Evolutionary conservation across 2,329 filamentous ascomycete species (phyloP), one percentile per base, ranked within the genome.

Genomic region (Penicillium oxalicum): DNA sequence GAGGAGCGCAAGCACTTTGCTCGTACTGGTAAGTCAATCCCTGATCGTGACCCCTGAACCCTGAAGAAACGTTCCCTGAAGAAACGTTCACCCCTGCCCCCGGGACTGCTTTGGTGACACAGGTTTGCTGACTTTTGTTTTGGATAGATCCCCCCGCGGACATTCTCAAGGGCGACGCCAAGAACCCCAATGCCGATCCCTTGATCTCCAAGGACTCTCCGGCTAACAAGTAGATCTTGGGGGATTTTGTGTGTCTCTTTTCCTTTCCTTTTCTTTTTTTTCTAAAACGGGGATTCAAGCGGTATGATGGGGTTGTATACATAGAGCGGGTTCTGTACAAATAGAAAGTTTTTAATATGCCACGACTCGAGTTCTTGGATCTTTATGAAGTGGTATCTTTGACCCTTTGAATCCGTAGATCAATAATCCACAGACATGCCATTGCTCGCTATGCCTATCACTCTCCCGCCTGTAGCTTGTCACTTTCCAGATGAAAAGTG

Each of bases 141-240:
- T 6, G 35, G 2, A 13, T 29, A 61, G 59, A 59, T 49, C 56
- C 58, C 37, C 78, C 78, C 9, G 75, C 75, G 45, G 77, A 81
- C 59, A 71, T 71, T 35, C 70, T 80, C 27, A 67, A 72, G 53
- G 74, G 70, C 37, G 78, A 80, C 56, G 44, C 32, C 13, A 18
- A 44, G 12, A 42, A 45, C 33, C 42, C 34, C 34, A 32, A 74
- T 73, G 7, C 64, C 72, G 5, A 58, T 75, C 28, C 48, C 35
- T 6, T 35, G 27, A 68, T 65, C 18, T 48, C 56, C 6, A 58
- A 67, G 9, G 71, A 77, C 5, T 74, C 75, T 4, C 59, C 67
- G 9, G 74, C 63, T 38, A 80, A 78, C 57, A 77, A 76, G 63
- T 80, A 75, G 59, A 55, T 28, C 32, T 39, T 27, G 29, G 3